Percentiles rank a stretch among this genome's conserved stretches.
phyloP scores from a whole-genome alignment of 2,329 filamentous ascomycete genomes.

The Trichoderma aggressivum region DNA sequence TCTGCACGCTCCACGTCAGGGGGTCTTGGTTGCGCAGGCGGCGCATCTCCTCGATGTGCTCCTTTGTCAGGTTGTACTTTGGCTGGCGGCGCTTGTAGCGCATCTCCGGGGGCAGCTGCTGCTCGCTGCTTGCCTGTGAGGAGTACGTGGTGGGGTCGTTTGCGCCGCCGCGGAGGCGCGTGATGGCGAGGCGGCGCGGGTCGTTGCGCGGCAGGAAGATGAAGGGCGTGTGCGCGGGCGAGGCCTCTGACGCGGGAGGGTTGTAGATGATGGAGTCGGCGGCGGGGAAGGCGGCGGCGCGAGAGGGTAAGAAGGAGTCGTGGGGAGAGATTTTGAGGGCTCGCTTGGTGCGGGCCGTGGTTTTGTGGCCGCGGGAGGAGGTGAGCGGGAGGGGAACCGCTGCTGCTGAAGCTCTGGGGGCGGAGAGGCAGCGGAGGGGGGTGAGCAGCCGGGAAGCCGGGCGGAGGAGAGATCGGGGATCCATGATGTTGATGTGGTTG shows the following conservation, averaged over 20 bases:
- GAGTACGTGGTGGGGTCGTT: conserved; percentile 25
- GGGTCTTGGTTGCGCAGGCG: conserved; percentile 52
- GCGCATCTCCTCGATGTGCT: conserved; percentile 60
- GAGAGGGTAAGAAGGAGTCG: conserved; percentile 52
- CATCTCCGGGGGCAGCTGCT: conserved; percentile 35
- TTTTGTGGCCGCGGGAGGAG: conserved; percentile 46
- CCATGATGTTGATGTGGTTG: conserved; percentile 30
- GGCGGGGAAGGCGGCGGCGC: conserved; percentile 30
- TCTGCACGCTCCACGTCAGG: conserved; percentile 50
- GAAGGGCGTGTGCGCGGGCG: conserved; percentile 64
- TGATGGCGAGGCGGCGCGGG: conserved; percentile 48
- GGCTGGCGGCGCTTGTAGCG: conserved; percentile 36
- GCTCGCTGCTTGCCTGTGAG: conserved; percentile 20
- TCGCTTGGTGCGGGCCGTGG: conserved; percentile 52
- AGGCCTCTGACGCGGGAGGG: conserved; percentile 51
- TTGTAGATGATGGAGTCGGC: conserved; percentile 52
- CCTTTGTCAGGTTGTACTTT: conserved; percentile 50
- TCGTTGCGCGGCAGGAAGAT: conserved; percentile 60
- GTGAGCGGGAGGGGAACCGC: conserved; percentile 24
- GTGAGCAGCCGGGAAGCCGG: conserved; percentile 35
- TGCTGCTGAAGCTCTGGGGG: neutral
- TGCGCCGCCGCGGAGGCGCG: conserved; percentile 40
- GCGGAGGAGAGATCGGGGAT: conserved; percentile 35
- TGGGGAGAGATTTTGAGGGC: conserved; percentile 59
- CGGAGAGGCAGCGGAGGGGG: conserved; percentile 24